Evolutionary conservation across 2,329 filamentous ascomycete genomes (phyloP).

Genomic region (Dichotomopilus funicola): DNA sequence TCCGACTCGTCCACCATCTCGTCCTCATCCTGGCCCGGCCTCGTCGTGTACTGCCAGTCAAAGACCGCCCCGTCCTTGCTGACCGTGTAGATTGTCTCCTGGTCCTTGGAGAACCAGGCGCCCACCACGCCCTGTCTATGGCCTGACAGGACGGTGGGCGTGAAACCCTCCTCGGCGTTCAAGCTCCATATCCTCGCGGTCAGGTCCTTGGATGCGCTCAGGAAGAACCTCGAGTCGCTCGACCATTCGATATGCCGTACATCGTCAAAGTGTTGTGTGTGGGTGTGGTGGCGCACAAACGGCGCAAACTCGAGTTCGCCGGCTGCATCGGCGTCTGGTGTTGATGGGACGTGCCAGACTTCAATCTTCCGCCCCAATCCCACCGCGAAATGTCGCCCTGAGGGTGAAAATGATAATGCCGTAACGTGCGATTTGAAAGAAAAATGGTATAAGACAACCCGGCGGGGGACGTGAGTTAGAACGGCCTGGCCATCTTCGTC

Average conservation of each 20-base stretch:
- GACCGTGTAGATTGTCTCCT: conserved; percentile 92
- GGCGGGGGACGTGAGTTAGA: conserved; percentile 79
- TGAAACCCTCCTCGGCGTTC: conserved; percentile 77
- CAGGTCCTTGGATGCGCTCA: conserved; percentile 86
- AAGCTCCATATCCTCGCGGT: conserved; percentile 94
- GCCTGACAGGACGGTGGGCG: conserved; percentile 80
- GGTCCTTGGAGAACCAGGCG: conserved; percentile 95
- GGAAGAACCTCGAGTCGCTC: conserved; percentile 88
- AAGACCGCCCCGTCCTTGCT: conserved; percentile 98
- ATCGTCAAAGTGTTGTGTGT: conserved; percentile 81
- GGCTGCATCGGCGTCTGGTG: conserved; percentile 68
- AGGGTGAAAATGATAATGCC: conserved; percentile 83
- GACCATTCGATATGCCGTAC: conserved; percentile 91
- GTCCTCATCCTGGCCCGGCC: conserved; percentile 50
- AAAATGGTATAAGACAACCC: conserved; percentile 87
- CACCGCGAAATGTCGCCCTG: conserved; percentile 83
- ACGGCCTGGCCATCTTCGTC: conserved; percentile 94
- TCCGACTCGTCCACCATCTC: conserved; percentile 58
- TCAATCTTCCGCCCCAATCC: conserved; percentile 82
- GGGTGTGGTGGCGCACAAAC: conserved; percentile 80
- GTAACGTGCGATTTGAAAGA: conserved; percentile 83
- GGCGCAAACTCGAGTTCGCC: conserved; percentile 92
- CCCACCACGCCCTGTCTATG: conserved; percentile 85
- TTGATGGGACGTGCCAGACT: conserved; percentile 92
- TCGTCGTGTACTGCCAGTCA: conserved; percentile 76